phyloP scores from a whole-genome alignment of 2,329 filamentous ascomycete genomes.

The Calonectria hongkongensis region DNA sequence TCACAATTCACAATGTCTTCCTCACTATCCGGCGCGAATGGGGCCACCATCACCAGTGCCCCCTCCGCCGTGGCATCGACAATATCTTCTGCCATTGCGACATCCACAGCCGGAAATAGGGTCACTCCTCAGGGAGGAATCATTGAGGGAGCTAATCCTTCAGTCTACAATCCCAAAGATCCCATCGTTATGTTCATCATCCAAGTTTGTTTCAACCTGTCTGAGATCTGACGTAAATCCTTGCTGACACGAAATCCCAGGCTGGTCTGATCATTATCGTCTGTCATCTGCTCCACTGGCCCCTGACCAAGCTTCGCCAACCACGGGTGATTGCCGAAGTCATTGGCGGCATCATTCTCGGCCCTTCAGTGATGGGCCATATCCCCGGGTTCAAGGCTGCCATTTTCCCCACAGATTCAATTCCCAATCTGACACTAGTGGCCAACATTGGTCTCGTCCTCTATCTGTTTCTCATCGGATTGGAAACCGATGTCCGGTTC shows the following conservation, averaged over 20 bases:
- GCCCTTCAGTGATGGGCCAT: slow-evolving; percentile 89
- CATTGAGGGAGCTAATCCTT: slow-evolving; percentile 36
- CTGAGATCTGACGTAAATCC: slow-evolving; percentile 24
- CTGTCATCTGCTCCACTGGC: slow-evolving; percentile 76
- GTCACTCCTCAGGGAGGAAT: slow-evolving; percentile 33
- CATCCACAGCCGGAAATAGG: neutral
- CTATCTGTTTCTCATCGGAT: slow-evolving; percentile 89
- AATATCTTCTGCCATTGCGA: slow-evolving; percentile 10
- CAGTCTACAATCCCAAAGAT: slow-evolving; percentile 35
- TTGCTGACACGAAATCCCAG: neutral
- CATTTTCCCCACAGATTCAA: slow-evolving; percentile 85
- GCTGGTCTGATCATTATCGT: slow-evolving; percentile 30
- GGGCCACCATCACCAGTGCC: slow-evolving; percentile 24
- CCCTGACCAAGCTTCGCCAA: slow-evolving; percentile 83
- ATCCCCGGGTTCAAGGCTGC: slow-evolving; percentile 84
- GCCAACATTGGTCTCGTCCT: slow-evolving; percentile 89
- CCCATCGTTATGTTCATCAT: slow-evolving; percentile 40
- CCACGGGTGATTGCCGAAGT: slow-evolving; percentile 90
- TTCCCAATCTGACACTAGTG: slow-evolving; percentile 83
- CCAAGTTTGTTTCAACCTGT: slow-evolving; percentile 11
- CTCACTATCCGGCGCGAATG: slow-evolving; percentile 6
- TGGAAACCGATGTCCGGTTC: slow-evolving; percentile 85
- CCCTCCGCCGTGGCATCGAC: neutral
- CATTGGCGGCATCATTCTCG: slow-evolving; percentile 86
- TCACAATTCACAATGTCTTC: neutral